phyloP scores from a whole-genome alignment of 2,329 filamentous ascomycete species.

The Alternaria hordeiaustralica region DNA sequence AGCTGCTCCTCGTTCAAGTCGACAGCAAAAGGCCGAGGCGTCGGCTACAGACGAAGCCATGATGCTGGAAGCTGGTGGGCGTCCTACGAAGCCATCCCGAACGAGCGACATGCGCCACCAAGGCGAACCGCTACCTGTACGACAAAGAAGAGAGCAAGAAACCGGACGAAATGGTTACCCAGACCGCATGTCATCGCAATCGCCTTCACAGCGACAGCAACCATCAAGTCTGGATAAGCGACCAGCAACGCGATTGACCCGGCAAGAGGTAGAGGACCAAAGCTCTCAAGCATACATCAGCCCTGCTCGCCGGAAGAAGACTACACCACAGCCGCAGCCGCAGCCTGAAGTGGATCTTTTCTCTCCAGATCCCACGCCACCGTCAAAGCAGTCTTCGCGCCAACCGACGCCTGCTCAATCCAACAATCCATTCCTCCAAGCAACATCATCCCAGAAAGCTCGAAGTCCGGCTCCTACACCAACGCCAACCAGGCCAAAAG shows the following conservation, averaged over 20 bases:
- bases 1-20: constrained; percentile 29
- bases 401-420: constrained; percentile 47
- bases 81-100: constrained; percentile 55
- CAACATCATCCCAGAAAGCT: constrained; percentile 32
- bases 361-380: constrained; percentile 35
- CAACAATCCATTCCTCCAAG: constrained; percentile 49
- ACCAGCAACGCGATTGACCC: constrained; percentile 69
- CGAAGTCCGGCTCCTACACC: constrained; percentile 49
- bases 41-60: constrained; percentile 65
- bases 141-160: constrained; percentile 35
- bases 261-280: constrained; percentile 79
- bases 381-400: constrained; percentile 30
- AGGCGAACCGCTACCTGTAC: constrained; percentile 27
- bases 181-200: constrained; percentile 49
- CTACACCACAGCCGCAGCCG: constrained; percentile 58
- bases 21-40: constrained; percentile 29
- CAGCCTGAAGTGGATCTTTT: constrained; percentile 65
- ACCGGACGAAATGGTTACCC: constrained; percentile 35
- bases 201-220: constrained; percentile 48
- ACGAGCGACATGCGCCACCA: constrained; percentile 33
- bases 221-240: constrained; percentile 38
- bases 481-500: constrained; percentile 54
- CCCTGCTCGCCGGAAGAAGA: constrained; percentile 78
- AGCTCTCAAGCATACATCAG: constrained; percentile 85
- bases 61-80: constrained; percentile 74